Base-by-base conservation (phyloP, 2,329 filamentous ascomycete genomes). In the Colletotrichum sidae region DNA sequence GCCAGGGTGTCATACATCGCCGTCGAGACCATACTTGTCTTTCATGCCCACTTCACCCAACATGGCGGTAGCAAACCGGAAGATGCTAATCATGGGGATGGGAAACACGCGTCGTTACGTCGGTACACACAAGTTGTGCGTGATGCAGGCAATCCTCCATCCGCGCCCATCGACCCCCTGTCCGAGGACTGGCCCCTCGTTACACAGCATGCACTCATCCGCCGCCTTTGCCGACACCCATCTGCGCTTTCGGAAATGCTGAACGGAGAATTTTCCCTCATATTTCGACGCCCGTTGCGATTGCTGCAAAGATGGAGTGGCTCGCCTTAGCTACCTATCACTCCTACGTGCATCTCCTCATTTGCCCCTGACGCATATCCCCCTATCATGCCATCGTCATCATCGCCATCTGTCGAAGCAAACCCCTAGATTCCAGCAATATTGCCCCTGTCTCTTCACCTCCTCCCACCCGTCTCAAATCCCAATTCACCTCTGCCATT, bases 361-460 rank as follows among this genome's bases (percentile, higher is more conserved):
- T 25, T 51, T 65, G 35, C 34, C 57, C 52, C 39, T 65, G 51
- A 46, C 25, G 50, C 45, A 33, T 8, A 54, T 25, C 39, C 51
- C 62, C 62, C 52, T 55, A n/a, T 41, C 45, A 61, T 65, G 52
- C 57, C 62, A 65, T 65, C 62, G 61, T 52, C 59, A 38, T 51
- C 25, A 35, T 38, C 58, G 37, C 49, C 35, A 41, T 35, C 42
- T 46, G 38, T 15, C 51, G 25, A 25, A 25, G 25, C 53, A 52
- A 46, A 41, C 57, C 61, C 62, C 51, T 65, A 65, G 57, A 61
- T 65, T 65, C 62, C 62, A 65, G 39, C 37, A 35, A 25, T n/a
- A 9, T 65, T 50, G 57, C 52, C 58, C 62, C 62, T 62, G 35
- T 25, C 39, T 51, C n/a, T 39, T 17, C 17, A 38, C 17, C 33